Evolutionary conservation across 2,329 filamentous ascomycete species (phyloP).

Genomic region (Colletotrichum somersetense): DNA sequence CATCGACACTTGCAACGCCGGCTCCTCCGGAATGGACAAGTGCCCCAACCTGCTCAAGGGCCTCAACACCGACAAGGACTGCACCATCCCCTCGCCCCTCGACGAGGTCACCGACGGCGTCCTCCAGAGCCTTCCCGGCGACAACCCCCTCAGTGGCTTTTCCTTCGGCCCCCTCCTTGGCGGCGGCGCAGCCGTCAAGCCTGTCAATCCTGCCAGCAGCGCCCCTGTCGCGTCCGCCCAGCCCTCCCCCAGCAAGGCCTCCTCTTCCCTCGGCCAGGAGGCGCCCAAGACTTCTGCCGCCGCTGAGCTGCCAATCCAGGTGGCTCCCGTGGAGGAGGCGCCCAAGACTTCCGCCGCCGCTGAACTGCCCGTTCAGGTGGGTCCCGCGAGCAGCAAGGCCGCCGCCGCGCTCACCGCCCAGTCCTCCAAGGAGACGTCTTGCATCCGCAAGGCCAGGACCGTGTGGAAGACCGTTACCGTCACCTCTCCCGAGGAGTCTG

Average conservation of each 20-base stretch:
- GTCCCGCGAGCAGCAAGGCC: constrained; percentile 4
- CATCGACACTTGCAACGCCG: constrained; percentile 74
- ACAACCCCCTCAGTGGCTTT: constrained; percentile 68
- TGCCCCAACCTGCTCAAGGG: constrained; percentile 70
- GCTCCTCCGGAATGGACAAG: constrained; percentile 70
- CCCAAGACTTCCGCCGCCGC: not conserved
- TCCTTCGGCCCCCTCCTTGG: constrained; percentile 46
- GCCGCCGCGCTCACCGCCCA: constrained; percentile 37
- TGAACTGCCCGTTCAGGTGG: constrained; percentile 23
- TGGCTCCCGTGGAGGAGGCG: constrained; percentile 21
- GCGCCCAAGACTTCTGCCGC: constrained; percentile 8
- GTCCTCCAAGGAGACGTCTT: constrained; percentile 43
- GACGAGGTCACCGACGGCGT: constrained; percentile 60
- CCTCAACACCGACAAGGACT: constrained; percentile 62
- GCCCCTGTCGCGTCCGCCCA: constrained; percentile 8
- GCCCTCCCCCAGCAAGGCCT: constrained; percentile 14
- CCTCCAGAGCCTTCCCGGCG: constrained; percentile 65
- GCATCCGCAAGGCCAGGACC: constrained; percentile 51
- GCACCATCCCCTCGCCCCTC: constrained; percentile 63
- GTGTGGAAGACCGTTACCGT: constrained; percentile 62
- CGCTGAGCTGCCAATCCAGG: constrained; percentile 27
- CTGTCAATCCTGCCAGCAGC: constrained; percentile 16
- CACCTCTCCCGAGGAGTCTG: constrained; percentile 58
- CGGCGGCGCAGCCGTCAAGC: constrained; percentile 24
- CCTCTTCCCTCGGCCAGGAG: constrained; percentile 6